Percentiles rank a stretch among this genome's conserved stretches.
phyloP scores from a whole-genome alignment of 257 asterid species.

The Anisodus acutangulus region DNA sequence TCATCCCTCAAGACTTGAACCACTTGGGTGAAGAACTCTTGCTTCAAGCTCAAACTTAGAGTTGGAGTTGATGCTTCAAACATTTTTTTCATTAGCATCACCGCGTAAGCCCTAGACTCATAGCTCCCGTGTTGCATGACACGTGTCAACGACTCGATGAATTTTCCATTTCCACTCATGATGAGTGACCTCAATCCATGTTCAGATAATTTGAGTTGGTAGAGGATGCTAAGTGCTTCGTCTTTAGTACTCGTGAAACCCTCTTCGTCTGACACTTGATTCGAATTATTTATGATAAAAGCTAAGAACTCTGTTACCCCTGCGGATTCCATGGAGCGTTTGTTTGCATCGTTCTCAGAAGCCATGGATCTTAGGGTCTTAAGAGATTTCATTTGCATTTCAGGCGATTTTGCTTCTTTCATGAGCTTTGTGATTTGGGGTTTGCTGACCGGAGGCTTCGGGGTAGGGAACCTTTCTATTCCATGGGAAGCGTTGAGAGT shows the following conservation, averaged over 20 bases:
- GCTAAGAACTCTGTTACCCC: conserved; percentile 68
- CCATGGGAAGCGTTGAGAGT: conserved; percentile 60
- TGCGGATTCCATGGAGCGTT: conserved; percentile 58
- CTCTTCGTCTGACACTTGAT: conserved; percentile 34
- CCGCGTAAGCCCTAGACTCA: conserved; percentile 63
- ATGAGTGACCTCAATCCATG: conserved; percentile 44
- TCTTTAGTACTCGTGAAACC: conserved; percentile 38
- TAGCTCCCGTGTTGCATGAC: conserved; percentile 63
- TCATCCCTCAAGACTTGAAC: not conserved
- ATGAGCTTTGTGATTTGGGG: conserved; percentile 60
- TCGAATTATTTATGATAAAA: conserved; percentile 37
- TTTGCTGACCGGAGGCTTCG: conserved; percentile 62
- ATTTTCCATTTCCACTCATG: conserved; percentile 31
- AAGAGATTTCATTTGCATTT: conserved; percentile 47
- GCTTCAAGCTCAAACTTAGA: conserved; percentile 31
- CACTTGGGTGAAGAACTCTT: conserved; percentile 50
- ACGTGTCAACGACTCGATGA: conserved; percentile 48
- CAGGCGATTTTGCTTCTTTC: conserved; percentile 44
- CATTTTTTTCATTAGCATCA: conserved; percentile 55
- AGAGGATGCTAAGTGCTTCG: conserved; percentile 63
- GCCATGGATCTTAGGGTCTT: conserved; percentile 63
- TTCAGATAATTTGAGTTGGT: conserved; percentile 60
- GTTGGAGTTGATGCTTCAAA: conserved; percentile 51
- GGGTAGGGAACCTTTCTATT: conserved; percentile 78
- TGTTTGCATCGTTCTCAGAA: conserved; percentile 61